Percentiles rank a stretch among this genome's conserved stretches.
Conservation (phyloP, 2,329 filamentous ascomycete genomes). For the Fusarium camptoceras region DNA sequence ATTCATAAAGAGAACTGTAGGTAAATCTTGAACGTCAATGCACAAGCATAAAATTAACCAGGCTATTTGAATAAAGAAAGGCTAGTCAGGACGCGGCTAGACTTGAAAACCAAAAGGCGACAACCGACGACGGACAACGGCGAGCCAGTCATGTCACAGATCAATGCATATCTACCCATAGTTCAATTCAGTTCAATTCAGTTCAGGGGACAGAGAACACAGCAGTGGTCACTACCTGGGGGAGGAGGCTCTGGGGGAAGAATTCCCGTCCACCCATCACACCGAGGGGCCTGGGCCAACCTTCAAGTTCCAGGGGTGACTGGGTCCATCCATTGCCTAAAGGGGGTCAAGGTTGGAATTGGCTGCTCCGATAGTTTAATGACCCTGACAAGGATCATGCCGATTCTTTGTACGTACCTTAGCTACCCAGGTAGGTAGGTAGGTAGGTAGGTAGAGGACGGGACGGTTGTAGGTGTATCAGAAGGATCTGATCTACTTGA, state of each 20-base stretch:
- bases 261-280: neutral
- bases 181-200: neutral
- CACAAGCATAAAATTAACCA: constrained; percentile 25
- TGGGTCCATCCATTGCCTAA: constrained; percentile 45
- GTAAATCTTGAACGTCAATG: neutral
- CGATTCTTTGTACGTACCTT: constrained; percentile 18
- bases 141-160: constrained; percentile 31
- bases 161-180: constrained; percentile 19
- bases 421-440: neutral
- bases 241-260: constrained; percentile 17
- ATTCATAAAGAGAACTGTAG: neutral
- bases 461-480: neutral
- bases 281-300: neutral
- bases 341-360: constrained; percentile 50
- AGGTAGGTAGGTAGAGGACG: neutral
- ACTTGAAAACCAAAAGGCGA: constrained; percentile 11
- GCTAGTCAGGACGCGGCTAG: constrained; percentile 19
- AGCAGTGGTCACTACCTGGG: neutral
- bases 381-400: constrained; percentile 43
- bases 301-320: constrained; percentile 22
- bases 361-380: constrained; percentile 53
- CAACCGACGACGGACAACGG: constrained; percentile 22
- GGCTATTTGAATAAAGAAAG: constrained; percentile 17
- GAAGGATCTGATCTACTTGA: neutral
- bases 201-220: constrained; percentile 13